Evolutionary conservation across 768 basidiomycete genomes (phyloP), one percentile per base, ranked within the genome.

Genomic region (Termitomyces sp.): DNA sequence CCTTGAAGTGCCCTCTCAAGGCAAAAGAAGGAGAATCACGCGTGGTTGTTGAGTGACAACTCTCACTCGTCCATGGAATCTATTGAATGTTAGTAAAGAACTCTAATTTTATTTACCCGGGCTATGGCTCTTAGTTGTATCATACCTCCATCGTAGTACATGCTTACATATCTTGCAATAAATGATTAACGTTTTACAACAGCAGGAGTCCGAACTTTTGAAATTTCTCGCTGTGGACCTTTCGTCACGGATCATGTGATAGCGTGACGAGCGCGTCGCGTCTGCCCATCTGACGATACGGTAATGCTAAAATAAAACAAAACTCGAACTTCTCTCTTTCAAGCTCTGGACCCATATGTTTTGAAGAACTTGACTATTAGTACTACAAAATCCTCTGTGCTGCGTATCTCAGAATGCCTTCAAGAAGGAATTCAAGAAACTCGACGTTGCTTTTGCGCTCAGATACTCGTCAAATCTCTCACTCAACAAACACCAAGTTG

Each of bases 31-130:
- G 52, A 60, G 30, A 51, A 34, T 48, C 34, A 65, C 61, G 55
- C 63, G 5, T 72, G 71, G 71, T 60, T 72, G 26, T 58, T 70
- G 44, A 68, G 67, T 33, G 70, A 70, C 55, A 60, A 54, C 42
- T 67, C 67, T 8, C 58, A 62, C 37, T 60, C 64, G 46, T 59
- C 54, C 18, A 34, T 55, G 30, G 62, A 57, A 43, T 58, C 54
- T 34, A 40, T 18, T 30, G 32, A 36, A 37, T 20, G 27, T 37
- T 44, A 8, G 27, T 44, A 50, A 49, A 32, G 16, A 34, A 48
- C 6, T 39, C 7, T 27, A 13, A 12, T 24, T 18, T 22, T 26
- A 43, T 26, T 22, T 44, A 57, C 16, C 24, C 27, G 49, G 20
- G 49, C 40, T 43, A 14, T 24, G 10, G 36, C 30, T 47, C 26